These are phyloP conservation scores for Ceratobasidium sp. DNA, from an alignment of 1,284 basidiomycete species.

Conservation along the genomic window DNA sequence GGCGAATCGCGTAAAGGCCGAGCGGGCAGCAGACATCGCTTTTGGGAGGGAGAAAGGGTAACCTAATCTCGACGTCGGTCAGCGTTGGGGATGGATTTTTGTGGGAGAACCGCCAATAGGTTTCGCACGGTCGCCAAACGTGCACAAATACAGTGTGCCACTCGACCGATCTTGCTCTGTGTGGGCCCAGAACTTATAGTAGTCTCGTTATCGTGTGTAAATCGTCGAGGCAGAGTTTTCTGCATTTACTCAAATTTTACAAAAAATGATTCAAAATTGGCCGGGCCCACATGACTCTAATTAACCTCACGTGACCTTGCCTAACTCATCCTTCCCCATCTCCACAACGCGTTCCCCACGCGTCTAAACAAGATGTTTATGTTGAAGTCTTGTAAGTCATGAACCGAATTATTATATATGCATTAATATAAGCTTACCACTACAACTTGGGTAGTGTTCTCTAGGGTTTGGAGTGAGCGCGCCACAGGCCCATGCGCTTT, in stretches of 20 bases:
- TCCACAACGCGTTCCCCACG: slow-evolving; percentile 36
- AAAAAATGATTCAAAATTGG: background rate
- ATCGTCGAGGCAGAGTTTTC: background rate
- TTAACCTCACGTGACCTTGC: slow-evolving; percentile 26
- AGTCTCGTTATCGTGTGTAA: background rate
- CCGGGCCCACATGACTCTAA: slow-evolving; percentile 1
- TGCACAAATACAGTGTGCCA: slow-evolving; percentile 19
- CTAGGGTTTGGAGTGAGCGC: slow-evolving; percentile 92
- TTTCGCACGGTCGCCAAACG: slow-evolving; percentile 42
- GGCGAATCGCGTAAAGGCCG: slow-evolving; percentile 71
- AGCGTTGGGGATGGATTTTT: slow-evolving; percentile 44
- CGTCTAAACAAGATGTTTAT: slow-evolving; percentile 67
- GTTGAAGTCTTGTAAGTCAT: slow-evolving; percentile 78
- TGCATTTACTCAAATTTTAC: background rate
- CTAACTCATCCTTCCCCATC: slow-evolving; percentile 35
- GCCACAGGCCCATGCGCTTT: background rate
- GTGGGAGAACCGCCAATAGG: slow-evolving; percentile 22
- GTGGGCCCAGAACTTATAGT: background rate
- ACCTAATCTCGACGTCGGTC: slow-evolving; percentile 38
- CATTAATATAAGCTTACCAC: slow-evolving; percentile 49
- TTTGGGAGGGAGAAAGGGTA: slow-evolving; percentile 15
- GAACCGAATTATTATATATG: background rate
- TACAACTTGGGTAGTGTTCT: slow-evolving; percentile 70
- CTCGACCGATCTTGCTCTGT: background rate
- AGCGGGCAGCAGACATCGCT: slow-evolving; percentile 66